Conservation (phyloP, 2,329 filamentous ascomycete genomes). For the Curvularia spicifera region DNA sequence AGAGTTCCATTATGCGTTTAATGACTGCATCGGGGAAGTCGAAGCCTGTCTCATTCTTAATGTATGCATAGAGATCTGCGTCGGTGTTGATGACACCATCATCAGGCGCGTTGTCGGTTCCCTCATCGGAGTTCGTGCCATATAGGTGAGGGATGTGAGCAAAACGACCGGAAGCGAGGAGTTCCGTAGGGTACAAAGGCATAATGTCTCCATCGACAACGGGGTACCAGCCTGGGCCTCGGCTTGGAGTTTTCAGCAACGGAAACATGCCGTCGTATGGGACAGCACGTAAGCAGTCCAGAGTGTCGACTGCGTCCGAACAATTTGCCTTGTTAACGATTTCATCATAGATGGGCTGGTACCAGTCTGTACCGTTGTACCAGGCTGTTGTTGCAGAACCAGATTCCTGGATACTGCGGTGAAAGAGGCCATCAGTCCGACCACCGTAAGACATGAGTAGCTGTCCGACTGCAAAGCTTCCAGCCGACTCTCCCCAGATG, state of each 20-base stretch:
- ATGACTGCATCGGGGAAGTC: slow-evolving; percentile 41
- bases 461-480: slow-evolving; percentile 51
- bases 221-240: slow-evolving; percentile 51
- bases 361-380: slow-evolving; percentile 53
- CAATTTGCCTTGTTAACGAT: slow-evolving; percentile 63
- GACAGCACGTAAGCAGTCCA: slow-evolving; percentile 62
- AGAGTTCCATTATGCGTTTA: slow-evolving; percentile 41
- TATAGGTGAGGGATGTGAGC: slow-evolving; percentile 68
- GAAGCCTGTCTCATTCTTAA: slow-evolving; percentile 44
- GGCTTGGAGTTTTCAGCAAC: slow-evolving; percentile 55
- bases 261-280: slow-evolving; percentile 66
- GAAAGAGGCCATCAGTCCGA: slow-evolving; percentile 45
- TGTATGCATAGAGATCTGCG: slow-evolving; percentile 53
- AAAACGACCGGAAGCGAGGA: slow-evolving; percentile 65
- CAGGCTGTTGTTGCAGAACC: slow-evolving; percentile 49
- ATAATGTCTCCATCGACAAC: slow-evolving; percentile 66
- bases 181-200: slow-evolving; percentile 59
- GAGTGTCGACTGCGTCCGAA: slow-evolving; percentile 51
- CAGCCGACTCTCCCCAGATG: slow-evolving; percentile 56
- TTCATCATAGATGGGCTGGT: slow-evolving; percentile 56
- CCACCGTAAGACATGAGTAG: slow-evolving; percentile 45
- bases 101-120: slow-evolving; percentile 61
- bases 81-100: slow-evolving; percentile 64
- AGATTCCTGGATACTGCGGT: slow-evolving; percentile 48
- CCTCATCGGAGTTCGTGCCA: slow-evolving; percentile 72